These are phyloP conservation scores for Moringa oleifera DNA, from an alignment of 345 rosid genomes.

Conservation along the genomic window DNA sequence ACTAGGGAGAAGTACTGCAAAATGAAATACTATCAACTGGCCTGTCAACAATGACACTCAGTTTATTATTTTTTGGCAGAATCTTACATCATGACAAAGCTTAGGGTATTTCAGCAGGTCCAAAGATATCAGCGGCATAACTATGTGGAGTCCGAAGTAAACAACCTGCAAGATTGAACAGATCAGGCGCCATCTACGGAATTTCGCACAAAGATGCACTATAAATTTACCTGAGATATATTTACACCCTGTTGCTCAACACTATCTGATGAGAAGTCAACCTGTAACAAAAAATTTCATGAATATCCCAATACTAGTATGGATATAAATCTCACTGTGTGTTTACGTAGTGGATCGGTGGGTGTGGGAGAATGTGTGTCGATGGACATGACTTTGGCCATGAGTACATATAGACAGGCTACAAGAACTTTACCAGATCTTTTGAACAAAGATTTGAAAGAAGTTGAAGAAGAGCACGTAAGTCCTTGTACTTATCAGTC, in stretches of 20 bases:
- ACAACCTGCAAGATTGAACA: conserved; percentile 63
- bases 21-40: conserved; percentile 13
- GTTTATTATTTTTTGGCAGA: conserved; percentile 2
- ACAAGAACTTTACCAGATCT: conserved; percentile 89
- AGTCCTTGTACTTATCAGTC: conserved; percentile 81
- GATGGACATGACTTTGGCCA: background rate
- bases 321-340: background rate
- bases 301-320: background rate
- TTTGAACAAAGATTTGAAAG: conserved; percentile 91
- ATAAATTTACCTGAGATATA: conserved; percentile 74
- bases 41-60: conserved; percentile 9
- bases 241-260: conserved; percentile 56
- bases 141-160: conserved; percentile 84
- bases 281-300: conserved; percentile 32
- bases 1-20: conserved; percentile 80
- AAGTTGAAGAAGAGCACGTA: conserved; percentile 96
- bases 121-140: conserved; percentile 80
- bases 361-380: background rate
- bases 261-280: conserved; percentile 90
- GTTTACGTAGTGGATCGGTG: background rate
- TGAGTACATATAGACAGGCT: background rate
- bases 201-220: conserved; percentile 13
- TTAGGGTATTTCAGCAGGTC: conserved; percentile 96
- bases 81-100: conserved; percentile 93
- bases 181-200: conserved; percentile 22